Base-by-base conservation (phyloP, 2,329 filamentous ascomycete species). In the Monilinia fructicola region DNA sequence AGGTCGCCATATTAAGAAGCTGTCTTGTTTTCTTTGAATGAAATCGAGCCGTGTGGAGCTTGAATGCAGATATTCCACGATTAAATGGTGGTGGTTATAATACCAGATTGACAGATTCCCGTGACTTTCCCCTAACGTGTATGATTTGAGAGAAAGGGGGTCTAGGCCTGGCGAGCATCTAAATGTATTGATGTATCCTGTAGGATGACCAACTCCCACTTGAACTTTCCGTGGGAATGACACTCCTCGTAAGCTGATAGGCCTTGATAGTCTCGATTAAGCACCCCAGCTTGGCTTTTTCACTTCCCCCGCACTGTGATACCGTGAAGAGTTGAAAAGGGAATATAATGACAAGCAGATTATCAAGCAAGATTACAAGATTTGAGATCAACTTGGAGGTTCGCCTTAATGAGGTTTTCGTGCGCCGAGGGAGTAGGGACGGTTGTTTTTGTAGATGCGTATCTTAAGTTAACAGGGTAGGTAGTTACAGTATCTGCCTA, bases 1-100 rank as follows among this genome's bases (percentile, higher is more conserved):
- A 68, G 18, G 73, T 71, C 52, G 73, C 73, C 73, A 75, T 75
- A 23, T 50, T 68, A 54, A 1, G 4, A 35, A 23, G 18, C 1
- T 59, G 44, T 6, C 23, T 38, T 26, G n/a, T 50, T 18, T 50
- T 7, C 0, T 28, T 50, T 38, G 46, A 61, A 9, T 38, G 58
- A 26, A 38, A 50, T 38, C 44, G 28, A 26, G 38, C 16, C 4
- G 44, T 48, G 21, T 50, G 28, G n/a, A 7, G n/a, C 26, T 26
- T 50, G 14, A 26, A 38, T 38, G 58, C 7, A 26, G 28, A 60
- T 38, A 38, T 18, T 38, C 14, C 35, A 44, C 28, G 58, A 21
- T 60, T 44, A 35, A 48, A 38, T 21, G 4, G 42, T 23, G 21
- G 28, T 60, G n/a, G n/a, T 18, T 50, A 60, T n/a, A 38, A 50